These are phyloP conservation scores for Oxytropis ochrocephala DNA, from an alignment of 306 rosid genomes.

Conservation along the genomic window DNA sequence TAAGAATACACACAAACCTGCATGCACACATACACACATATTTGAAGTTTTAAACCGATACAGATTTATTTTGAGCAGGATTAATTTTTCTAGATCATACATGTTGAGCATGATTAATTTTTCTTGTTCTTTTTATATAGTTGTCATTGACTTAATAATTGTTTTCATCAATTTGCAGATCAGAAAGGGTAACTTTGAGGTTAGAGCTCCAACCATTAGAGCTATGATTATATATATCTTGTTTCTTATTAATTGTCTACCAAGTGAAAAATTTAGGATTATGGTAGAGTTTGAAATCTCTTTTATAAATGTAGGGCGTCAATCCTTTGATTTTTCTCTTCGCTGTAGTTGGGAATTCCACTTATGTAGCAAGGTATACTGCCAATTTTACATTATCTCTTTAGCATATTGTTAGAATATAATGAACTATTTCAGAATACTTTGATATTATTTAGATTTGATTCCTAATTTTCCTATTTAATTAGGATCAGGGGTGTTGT, in stretches of 20 bases:
- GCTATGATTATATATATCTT: not conserved
- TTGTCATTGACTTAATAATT: constrained; percentile 14
- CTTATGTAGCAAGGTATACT: constrained; percentile 57
- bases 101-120: not conserved
- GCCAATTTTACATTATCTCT: not conserved
- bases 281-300: not conserved
- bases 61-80: not conserved
- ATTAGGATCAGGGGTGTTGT: no score
- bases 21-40: no score
- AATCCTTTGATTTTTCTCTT: constrained; percentile 65
- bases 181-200: constrained; percentile 55
- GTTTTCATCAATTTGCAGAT: constrained; percentile 52
- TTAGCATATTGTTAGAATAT: no score
- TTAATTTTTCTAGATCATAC: not conserved
- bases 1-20: not conserved
- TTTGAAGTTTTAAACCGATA: no score
- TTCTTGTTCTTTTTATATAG: not conserved
- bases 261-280: no score
- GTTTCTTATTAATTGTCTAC: no score
- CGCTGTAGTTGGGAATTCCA: constrained; percentile 54
- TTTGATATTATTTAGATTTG: not conserved
- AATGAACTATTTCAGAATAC: not conserved
- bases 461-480: no score
- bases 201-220: constrained; percentile 15
- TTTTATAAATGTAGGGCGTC: constrained; percentile 50